phyloP scores from a whole-genome alignment of 1,284 basidiomycete species.

The Tilletia setariae region DNA sequence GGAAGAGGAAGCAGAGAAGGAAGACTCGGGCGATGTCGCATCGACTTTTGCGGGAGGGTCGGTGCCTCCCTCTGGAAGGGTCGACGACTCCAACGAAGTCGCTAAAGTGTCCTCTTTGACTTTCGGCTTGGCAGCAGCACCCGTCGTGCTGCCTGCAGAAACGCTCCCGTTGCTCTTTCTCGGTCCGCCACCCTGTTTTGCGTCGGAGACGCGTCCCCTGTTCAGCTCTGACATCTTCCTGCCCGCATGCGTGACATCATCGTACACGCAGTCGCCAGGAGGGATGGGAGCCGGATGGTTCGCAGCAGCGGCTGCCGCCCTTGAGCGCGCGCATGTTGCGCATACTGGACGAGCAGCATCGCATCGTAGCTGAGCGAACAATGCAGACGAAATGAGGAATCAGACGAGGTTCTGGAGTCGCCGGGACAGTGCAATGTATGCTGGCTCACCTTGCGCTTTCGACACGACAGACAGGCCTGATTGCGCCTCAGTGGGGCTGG shows the following conservation, averaged over 20 bases:
- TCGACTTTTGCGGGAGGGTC: neutral
- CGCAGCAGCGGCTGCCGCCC: conserved; percentile 20
- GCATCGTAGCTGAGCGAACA: conserved; percentile 17
- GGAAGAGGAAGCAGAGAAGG: neutral
- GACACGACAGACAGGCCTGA: conserved; percentile 24
- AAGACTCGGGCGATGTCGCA: neutral
- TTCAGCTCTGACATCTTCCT: neutral
- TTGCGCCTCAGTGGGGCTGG: conserved; percentile 22
- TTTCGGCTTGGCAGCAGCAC: neutral
- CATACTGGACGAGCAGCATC: conserved; percentile 26
- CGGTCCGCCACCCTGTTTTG: neutral
- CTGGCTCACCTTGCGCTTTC: conserved; percentile 21
- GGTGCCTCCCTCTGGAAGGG: no score
- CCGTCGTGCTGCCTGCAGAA: neutral
- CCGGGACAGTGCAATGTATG: neutral
- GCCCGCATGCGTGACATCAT: conserved; percentile 16
- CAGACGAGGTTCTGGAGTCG: no score
- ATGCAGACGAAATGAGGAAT: no score
- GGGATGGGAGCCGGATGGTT: conserved; percentile 23
- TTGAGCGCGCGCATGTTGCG: conserved; percentile 20
- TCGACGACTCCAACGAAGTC: no score
- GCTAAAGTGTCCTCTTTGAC: neutral
- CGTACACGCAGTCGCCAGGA: conserved; percentile 24
- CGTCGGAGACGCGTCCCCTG: neutral
- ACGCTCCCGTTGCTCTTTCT: neutral